These are phyloP conservation scores for Coemansia sp. DNA, from an alignment of 192 early-diverging fungal genomes.

Conservation along the genomic window DNA sequence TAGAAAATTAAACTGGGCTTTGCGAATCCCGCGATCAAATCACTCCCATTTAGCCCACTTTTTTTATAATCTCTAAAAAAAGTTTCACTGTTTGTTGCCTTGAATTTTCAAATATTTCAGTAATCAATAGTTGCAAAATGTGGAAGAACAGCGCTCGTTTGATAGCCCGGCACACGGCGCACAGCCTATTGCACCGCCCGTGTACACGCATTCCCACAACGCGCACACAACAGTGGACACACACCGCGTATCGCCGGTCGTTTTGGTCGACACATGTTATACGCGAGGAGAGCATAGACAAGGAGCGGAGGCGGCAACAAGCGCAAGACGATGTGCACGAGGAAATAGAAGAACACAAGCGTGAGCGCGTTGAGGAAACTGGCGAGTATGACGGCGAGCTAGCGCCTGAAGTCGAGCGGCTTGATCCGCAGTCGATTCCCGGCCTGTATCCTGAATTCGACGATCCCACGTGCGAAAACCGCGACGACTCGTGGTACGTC, in stretches of 20 bases:
- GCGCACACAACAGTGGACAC: background rate
- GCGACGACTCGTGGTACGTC: slow-evolving; percentile 51
- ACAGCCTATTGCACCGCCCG: background rate
- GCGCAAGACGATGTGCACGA: slow-evolving; percentile 38
- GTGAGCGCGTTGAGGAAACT: background rate
- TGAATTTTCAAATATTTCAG: background rate
- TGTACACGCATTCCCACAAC: background rate
- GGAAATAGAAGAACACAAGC: slow-evolving; percentile 27
- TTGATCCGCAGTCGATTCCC: slow-evolving; percentile 35
- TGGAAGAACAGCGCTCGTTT: background rate
- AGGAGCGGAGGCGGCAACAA: slow-evolving; percentile 32
- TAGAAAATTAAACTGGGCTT: too few relatives aligned
- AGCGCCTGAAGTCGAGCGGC: slow-evolving; percentile 39
- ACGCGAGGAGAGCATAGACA: slow-evolving; percentile 10
- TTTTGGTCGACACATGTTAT: background rate
- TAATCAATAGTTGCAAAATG: background rate
- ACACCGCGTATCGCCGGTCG: background rate
- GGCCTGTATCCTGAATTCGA: slow-evolving; percentile 43
- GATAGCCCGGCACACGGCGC: background rate
- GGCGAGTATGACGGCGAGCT: slow-evolving; percentile 8
- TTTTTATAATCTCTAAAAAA: background rate
- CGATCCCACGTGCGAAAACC: background rate
- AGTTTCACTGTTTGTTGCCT: background rate
- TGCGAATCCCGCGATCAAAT: too few relatives aligned
- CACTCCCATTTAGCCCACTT: background rate